phyloP scores from a whole-genome alignment of 2,329 filamentous ascomycete genomes.

The Coniella vitis region DNA sequence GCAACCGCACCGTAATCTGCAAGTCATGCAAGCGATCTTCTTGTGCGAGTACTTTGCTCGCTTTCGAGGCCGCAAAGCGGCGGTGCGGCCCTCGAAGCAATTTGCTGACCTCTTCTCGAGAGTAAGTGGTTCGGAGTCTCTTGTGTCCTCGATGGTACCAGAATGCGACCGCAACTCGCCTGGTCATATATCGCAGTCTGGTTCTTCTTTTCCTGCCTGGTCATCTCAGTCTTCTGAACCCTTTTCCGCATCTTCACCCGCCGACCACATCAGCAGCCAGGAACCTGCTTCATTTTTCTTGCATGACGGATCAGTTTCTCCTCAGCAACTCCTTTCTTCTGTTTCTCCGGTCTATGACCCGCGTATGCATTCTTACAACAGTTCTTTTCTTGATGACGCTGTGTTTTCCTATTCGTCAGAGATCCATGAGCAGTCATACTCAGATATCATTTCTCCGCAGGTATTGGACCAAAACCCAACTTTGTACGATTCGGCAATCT shows the following conservation, averaged over 20 bases:
- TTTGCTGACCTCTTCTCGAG: constrained; percentile 47
- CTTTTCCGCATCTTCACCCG: constrained; percentile 9
- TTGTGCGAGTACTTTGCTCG: constrained; percentile 49
- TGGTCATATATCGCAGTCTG: constrained; percentile 19
- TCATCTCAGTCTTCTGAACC: constrained; percentile 8
- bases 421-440: constrained; percentile 22
- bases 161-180: constrained; percentile 24
- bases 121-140: constrained; percentile 35
- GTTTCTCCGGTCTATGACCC: constrained; percentile 13
- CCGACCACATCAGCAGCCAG: constrained; percentile 4
- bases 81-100: constrained; percentile 39
- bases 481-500: constrained; percentile 20
- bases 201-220: constrained; percentile 18
- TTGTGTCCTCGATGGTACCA: constrained; percentile 25
- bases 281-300: constrained; percentile 10
- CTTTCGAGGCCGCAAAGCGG: constrained; percentile 45
- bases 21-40: constrained; percentile 46
- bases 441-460: constrained; percentile 24
- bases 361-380: constrained; percentile 9
- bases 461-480: constrained; percentile 22
- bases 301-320: constrained; percentile 9
- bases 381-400: constrained; percentile 16
- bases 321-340: constrained; percentile 14
- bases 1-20: constrained; percentile 42
- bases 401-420: constrained; percentile 18